A percentile compares a stretch with the other conserved stretches of the same genome.
phyloP scores from a whole-genome alignment of 2,329 filamentous ascomycete species.

The Fusarium abutilonis region DNA sequence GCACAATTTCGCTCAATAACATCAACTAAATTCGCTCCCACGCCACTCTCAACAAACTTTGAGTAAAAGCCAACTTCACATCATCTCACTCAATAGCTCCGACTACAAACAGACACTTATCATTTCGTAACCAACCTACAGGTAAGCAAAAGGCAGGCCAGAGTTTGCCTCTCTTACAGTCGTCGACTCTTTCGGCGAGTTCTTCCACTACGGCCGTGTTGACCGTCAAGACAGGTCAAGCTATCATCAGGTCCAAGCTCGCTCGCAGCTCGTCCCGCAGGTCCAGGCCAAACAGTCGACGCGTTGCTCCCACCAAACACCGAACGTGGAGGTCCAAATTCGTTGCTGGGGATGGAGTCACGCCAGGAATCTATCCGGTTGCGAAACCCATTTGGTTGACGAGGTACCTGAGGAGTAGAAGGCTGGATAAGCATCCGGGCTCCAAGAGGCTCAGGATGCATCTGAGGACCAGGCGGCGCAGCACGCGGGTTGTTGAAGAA shows the following conservation, averaged over 20 bases:
- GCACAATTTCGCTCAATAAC: no score
- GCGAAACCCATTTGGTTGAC: no score
- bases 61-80: neutral
- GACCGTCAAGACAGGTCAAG: neutral
- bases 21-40: no score
- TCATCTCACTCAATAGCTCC: neutral
- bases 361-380: conserved; percentile 15
- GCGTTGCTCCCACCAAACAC: conserved; percentile 12
- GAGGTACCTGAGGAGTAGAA: no score
- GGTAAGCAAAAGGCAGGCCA: no score
- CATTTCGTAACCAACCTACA: no score
- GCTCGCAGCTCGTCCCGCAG: neutral
- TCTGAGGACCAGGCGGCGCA: neutral
- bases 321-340: neutral
- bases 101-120: neutral
- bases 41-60: no score
- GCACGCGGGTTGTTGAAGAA: conserved; percentile 1
- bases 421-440: no score
- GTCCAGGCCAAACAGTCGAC: conserved; percentile 19
- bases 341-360: neutral
- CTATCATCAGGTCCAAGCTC: conserved; percentile 13
- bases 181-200: no score
- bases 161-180: no score
- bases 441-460: neutral
- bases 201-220: no score